A percentile compares a stretch with the other conserved stretches of the same genome.
These are phyloP conservation scores for Candida maesae DNA, from an alignment of 805 yeast genomes.

Conservation along the genomic window DNA sequence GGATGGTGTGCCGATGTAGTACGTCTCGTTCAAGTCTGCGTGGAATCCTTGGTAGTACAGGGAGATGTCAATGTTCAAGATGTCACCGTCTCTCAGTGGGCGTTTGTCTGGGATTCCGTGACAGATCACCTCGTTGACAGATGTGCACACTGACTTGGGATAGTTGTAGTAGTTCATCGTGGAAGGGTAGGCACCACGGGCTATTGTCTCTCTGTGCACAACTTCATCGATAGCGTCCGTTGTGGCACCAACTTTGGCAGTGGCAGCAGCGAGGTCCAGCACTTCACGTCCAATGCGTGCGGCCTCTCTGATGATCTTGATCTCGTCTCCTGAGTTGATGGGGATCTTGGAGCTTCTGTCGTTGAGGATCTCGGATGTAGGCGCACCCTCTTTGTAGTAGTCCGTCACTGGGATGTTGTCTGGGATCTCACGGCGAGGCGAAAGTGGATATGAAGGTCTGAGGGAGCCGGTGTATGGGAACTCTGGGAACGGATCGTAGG, in stretches of 20 bases:
- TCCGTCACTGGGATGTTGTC: slow-evolving; percentile 73
- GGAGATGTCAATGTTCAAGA: slow-evolving; percentile 85
- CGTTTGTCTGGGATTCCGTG: slow-evolving; percentile 96
- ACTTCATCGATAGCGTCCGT: slow-evolving; percentile 88
- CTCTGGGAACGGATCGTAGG: slow-evolving; percentile 85
- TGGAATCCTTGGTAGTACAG: slow-evolving; percentile 85
- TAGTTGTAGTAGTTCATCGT: slow-evolving; percentile 92
- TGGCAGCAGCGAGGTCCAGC: slow-evolving; percentile 83
- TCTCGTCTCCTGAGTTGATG: slow-evolving; percentile 60
- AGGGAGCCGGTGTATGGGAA: slow-evolving; percentile 70
- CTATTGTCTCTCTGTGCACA: slow-evolving; percentile 84
- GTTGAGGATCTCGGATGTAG: slow-evolving; percentile 69
- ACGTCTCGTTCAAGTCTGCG: slow-evolving; percentile 94
- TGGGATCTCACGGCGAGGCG: slow-evolving; percentile 70
- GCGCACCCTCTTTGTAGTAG: slow-evolving; percentile 77
- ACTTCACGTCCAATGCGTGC: slow-evolving; percentile 79
- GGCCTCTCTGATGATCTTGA: slow-evolving; percentile 72
- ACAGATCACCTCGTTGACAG: slow-evolving; percentile 92
- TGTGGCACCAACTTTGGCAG: slow-evolving; percentile 81
- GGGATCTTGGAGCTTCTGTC: slow-evolving; percentile 67
- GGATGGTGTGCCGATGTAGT: slow-evolving; percentile 88
- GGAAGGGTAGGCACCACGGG: slow-evolving; percentile 89
- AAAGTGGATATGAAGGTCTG: slow-evolving; percentile 77
- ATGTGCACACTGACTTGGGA: slow-evolving; percentile 90
- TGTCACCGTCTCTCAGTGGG: slow-evolving; percentile 87